Conservation (phyloP, 2,329 filamentous ascomycete species). For the Ascomycota sp. region DNA sequence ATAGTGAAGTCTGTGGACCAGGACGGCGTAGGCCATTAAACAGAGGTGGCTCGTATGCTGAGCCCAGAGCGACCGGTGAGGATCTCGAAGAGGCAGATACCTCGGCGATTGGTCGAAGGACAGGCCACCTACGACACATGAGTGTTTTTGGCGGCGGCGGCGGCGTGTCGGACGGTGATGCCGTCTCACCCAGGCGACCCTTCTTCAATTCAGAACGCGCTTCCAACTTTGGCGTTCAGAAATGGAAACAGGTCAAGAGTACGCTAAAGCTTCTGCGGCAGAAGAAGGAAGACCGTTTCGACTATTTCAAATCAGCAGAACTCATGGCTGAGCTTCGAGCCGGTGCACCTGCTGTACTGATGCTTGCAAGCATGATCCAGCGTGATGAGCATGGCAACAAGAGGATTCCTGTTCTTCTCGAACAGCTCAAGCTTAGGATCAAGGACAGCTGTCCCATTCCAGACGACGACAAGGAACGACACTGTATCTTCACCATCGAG, state of each 20-base stretch:
- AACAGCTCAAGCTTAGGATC: constrained; percentile 80
- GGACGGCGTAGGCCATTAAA: constrained; percentile 28
- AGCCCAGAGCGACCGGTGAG: constrained; percentile 26
- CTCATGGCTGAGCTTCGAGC: constrained; percentile 88
- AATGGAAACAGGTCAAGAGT: constrained; percentile 86
- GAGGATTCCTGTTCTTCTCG: constrained; percentile 80
- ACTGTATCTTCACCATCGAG: constrained; percentile 77
- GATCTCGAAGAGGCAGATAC: constrained; percentile 31
- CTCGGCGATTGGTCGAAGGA: constrained; percentile 28
- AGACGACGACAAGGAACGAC: constrained; percentile 42
- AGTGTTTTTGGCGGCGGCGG: constrained; percentile 45
- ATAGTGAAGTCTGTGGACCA: constrained; percentile 52
- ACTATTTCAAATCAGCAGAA: constrained; percentile 89
- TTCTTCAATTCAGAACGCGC: constrained; percentile 46
- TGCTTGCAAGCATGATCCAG: constrained; percentile 94
- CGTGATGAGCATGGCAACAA: constrained; percentile 90
- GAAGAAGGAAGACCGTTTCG: constrained; percentile 72
- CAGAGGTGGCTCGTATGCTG: constrained; percentile 36
- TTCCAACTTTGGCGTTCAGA: constrained; percentile 55
- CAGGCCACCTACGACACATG: constrained; percentile 43
- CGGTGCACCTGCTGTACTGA: constrained; percentile 78
- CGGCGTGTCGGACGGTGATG: constrained; percentile 43
- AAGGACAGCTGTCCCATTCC: constrained; percentile 57
- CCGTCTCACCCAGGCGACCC: constrained; percentile 32
- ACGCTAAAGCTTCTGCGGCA: constrained; percentile 62